These are phyloP conservation scores for Myxozyma mucilagina DNA, from an alignment of 805 yeast species.

Conservation along the genomic window DNA sequence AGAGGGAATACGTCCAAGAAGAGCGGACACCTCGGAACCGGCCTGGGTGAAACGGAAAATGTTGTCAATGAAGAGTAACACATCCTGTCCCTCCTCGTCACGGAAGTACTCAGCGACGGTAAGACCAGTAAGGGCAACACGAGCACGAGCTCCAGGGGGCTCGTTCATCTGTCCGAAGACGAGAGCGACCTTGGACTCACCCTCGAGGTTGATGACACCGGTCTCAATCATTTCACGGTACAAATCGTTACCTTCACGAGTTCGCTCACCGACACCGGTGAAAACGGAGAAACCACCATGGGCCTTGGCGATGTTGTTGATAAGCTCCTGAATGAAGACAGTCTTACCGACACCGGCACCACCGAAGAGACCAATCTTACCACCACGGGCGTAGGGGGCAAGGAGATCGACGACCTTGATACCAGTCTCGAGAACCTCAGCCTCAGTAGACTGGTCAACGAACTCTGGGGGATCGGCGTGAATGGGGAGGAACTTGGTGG, in stretches of 20 bases:
- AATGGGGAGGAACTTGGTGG: conserved; percentile 92
- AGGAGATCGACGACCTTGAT: conserved; percentile 98
- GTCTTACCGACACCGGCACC: conserved; percentile 99
- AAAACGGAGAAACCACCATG: conserved; percentile 99
- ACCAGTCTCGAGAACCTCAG: conserved; percentile 98
- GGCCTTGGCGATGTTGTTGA: conserved; percentile 99
- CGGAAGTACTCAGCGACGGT: conserved; percentile 99
- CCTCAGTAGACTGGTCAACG: conserved; percentile 95
- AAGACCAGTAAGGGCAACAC: conserved; percentile 99
- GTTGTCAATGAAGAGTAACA: conserved; percentile 97
- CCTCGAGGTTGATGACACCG: conserved; percentile 99
- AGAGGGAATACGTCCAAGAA: conserved; percentile 99
- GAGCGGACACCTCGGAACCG: conserved; percentile 99
- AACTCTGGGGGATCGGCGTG: conserved; percentile 98
- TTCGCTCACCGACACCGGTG: conserved; percentile 99
- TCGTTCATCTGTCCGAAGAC: conserved; percentile 99
- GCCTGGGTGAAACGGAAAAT: conserved; percentile 99
- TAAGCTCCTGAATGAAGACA: conserved; percentile 98
- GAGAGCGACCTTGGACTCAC: conserved; percentile 98
- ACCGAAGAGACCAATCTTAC: conserved; percentile 99
- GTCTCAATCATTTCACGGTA: conserved; percentile 99
- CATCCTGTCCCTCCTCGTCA: conserved; percentile 99
- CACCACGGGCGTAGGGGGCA: conserved; percentile 99
- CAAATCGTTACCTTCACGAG: conserved; percentile 99
- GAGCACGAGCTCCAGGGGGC: conserved; percentile 99